Percentiles rank a stretch among this genome's conserved stretches.
phyloP scores from a whole-genome alignment of 2,329 filamentous ascomycete species.

The Ophiobolus disseminans region DNA sequence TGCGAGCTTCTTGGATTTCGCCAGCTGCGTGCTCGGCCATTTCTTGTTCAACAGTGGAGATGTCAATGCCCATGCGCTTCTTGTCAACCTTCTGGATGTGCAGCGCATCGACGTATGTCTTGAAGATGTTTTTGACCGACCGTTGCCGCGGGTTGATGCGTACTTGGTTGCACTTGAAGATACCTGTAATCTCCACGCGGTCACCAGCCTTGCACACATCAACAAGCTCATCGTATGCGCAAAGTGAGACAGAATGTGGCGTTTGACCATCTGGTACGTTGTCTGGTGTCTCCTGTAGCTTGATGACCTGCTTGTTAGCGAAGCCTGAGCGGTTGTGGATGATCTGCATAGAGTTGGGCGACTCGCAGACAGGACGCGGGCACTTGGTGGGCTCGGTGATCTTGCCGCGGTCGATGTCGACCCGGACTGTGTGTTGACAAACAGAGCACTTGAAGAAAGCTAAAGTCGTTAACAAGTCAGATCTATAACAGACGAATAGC shows the following conservation, averaged over 20 bases:
- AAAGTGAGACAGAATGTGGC: slow-evolving; percentile 94
- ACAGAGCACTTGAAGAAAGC: slow-evolving; percentile 96
- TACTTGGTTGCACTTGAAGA: slow-evolving; percentile 94
- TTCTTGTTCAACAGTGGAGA: slow-evolving; percentile 84
- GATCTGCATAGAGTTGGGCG: slow-evolving; percentile 97
- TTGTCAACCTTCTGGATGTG: slow-evolving; percentile 98
- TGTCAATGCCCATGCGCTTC: slow-evolving; percentile 89
- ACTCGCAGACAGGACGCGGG: slow-evolving; percentile 79
- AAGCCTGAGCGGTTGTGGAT: slow-evolving; percentile 95
- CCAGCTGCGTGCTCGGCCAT: slow-evolving; percentile 75
- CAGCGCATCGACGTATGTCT: slow-evolving; percentile 94
- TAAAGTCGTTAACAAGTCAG: slow-evolving; percentile 29
- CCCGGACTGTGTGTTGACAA: slow-evolving; percentile 88
- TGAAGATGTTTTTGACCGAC: slow-evolving; percentile 93
- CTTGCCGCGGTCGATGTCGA: slow-evolving; percentile 92
- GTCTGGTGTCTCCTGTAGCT: slow-evolving; percentile 96
- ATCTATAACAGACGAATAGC: background rate
- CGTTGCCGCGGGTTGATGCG: slow-evolving; percentile 92
- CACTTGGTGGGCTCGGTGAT: slow-evolving; percentile 94
- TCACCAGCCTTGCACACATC: slow-evolving; percentile 99
- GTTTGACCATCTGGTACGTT: slow-evolving; percentile 94
- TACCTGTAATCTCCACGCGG: slow-evolving; percentile 91
- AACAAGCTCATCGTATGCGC: slow-evolving; percentile 94
- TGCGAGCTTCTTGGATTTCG: slow-evolving; percentile 81
- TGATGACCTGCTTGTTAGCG: slow-evolving; percentile 98